Percentiles rank a stretch among this genome's conserved stretches.
Conservation (phyloP, 177 flowering plant species). For the Vitis hybrid region DNA sequence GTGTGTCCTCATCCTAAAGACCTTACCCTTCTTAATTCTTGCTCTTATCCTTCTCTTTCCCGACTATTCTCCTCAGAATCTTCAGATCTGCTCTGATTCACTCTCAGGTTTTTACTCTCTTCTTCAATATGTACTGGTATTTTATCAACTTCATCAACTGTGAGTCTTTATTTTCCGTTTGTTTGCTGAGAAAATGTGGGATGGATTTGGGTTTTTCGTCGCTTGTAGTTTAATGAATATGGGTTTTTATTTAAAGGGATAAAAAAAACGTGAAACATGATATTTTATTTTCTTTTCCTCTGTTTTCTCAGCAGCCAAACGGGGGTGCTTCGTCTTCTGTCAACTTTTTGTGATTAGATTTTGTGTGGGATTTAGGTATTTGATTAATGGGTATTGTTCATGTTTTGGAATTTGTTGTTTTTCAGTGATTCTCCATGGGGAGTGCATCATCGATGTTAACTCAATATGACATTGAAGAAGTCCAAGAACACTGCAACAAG, state of each 20-base stretch:
- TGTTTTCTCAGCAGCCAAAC: no score
- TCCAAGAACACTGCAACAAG: slow-evolving; percentile 74
- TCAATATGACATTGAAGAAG: slow-evolving; percentile 97
- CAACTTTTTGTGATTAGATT: neutral
- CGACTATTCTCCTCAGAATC: neutral
- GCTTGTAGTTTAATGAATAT: no score
- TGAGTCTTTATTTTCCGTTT: no score
- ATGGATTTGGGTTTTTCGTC: no score
- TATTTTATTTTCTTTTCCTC: neutral
- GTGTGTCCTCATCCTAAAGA: no score
- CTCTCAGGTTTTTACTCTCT: neutral
- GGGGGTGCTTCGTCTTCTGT: neutral
- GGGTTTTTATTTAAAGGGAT: neutral
- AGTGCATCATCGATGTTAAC: slow-evolving; percentile 82
- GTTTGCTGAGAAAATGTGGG: no score
- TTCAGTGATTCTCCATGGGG: slow-evolving; percentile 55
- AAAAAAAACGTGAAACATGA: no score
- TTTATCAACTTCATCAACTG: no score
- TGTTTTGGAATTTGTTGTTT: neutral
- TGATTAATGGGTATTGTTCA: slow-evolving; percentile 2
- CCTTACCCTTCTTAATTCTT: neutral
- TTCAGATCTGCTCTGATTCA: neutral
- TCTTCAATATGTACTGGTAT: neutral
- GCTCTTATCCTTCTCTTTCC: neutral
- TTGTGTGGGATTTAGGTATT: neutral